A percentile compares a stretch with the other conserved stretches of the same genome.
Conservation (phyloP, 352 stramenopile species). For the Thraustochytrium sp. region DNA sequence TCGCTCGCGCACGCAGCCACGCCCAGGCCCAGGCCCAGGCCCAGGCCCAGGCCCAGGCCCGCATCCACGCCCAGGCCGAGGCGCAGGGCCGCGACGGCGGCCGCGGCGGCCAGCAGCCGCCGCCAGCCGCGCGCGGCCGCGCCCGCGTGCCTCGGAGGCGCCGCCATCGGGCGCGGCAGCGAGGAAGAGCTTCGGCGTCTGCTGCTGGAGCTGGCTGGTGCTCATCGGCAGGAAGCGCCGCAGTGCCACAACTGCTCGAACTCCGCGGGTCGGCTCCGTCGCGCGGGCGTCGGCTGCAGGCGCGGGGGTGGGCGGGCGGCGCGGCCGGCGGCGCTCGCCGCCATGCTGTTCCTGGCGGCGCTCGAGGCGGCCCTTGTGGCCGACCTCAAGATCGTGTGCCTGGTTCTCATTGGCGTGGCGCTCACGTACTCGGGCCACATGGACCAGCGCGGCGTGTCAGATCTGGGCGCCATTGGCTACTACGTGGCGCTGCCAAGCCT, state of each 20-base stretch:
- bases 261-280: too few species aligned
- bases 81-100: too few species aligned
- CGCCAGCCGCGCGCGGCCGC: too few species aligned
- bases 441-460: slow-evolving; percentile 12
- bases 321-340: neutral
- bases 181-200: too few species aligned
- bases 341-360: neutral
- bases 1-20: neutral
- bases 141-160: too few species aligned
- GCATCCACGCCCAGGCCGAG: too few species aligned
- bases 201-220: too few species aligned
- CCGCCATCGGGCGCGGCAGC: too few species aligned
- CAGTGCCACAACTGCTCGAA: too few species aligned
- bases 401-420: slow-evolving; percentile 6
- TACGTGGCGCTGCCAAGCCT: slow-evolving; percentile 28
- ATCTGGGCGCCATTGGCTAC: slow-evolving; percentile 19
- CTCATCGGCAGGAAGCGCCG: too few species aligned
- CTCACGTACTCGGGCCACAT: slow-evolving; percentile 27
- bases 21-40: neutral
- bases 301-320: neutral
- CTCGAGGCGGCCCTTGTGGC: neutral
- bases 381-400: slow-evolving; percentile 29
- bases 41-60: too few species aligned
- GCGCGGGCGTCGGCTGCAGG: neutral
- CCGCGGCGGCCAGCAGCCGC: too few species aligned